phyloP scores from a whole-genome alignment of 2,329 filamentous ascomycete species.

The Colletotrichum noveboracense region DNA sequence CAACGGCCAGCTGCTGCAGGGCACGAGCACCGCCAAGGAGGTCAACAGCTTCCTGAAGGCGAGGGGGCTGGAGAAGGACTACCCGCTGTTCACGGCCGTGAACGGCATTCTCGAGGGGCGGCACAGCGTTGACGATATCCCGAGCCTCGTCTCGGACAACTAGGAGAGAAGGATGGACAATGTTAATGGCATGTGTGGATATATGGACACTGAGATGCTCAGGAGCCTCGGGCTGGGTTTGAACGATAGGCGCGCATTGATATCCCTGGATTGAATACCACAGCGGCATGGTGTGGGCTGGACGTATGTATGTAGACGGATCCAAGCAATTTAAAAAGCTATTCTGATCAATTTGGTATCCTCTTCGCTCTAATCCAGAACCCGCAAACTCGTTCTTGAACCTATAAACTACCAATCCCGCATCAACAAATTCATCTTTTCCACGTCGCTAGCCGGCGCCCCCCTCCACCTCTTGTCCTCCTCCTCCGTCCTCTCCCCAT shows the following conservation, averaged over 20 bases:
- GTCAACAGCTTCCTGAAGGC: conserved; percentile 88
- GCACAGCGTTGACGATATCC: conserved; percentile 81
- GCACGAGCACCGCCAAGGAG: conserved; percentile 88
- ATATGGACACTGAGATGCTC: neutral
- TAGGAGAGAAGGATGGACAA: neutral
- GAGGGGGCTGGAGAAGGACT: conserved; percentile 78
- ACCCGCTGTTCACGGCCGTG: conserved; percentile 92
- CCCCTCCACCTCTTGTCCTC: conserved; percentile 10
- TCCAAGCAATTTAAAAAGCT: neutral
- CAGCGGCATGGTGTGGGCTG: conserved; percentile 8
- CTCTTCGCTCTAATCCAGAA: neutral
- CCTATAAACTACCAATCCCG: neutral
- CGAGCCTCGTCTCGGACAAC: conserved; percentile 61
- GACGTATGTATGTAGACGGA: conserved; percentile 6
- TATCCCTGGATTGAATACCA: conserved; percentile 19
- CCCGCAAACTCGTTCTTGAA: neutral
- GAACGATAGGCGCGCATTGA: neutral
- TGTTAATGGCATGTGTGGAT: neutral
- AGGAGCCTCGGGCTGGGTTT: neutral
- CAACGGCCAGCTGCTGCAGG: conserved; percentile 97
- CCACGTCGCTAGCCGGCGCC: conserved; percentile 23
- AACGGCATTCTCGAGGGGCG: conserved; percentile 79
- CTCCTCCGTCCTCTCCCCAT: conserved; percentile 74
- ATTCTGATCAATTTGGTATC: neutral
- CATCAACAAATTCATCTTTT: conserved; percentile 25